Percentiles rank a stretch among this genome's conserved stretches.
phyloP scores from a whole-genome alignment of 2,329 filamentous ascomycete genomes.

The Fusarium subtropicale region DNA sequence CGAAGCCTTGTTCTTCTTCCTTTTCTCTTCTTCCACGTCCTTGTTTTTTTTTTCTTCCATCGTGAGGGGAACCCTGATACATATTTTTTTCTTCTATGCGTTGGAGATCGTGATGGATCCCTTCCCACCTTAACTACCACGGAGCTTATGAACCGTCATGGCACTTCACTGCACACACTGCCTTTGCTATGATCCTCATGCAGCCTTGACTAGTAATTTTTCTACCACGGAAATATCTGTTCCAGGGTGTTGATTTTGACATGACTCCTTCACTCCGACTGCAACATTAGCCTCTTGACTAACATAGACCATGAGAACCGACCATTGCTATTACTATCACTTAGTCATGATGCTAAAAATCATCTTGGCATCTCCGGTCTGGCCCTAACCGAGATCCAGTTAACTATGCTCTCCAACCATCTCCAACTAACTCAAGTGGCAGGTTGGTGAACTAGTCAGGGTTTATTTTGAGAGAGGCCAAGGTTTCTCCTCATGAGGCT shows the following conservation, averaged over 20 bases:
- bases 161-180: not conserved
- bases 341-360: slow-evolving; percentile 13
- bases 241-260: not conserved
- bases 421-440: slow-evolving; percentile 12
- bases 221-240: not conserved
- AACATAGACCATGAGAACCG: not conserved
- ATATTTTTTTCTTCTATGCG: slow-evolving; percentile 2
- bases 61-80: slow-evolving; percentile 26
- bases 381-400: not conserved
- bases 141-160: slow-evolving; percentile 24
- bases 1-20: slow-evolving; percentile 22
- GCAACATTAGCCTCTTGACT: slow-evolving; percentile 5
- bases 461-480: slow-evolving; percentile 23
- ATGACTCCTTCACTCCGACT: not conserved
- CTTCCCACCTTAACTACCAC: not conserved
- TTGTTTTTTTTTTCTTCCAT: slow-evolving; percentile 5
- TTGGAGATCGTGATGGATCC: slow-evolving; percentile 26
- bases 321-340: not conserved
- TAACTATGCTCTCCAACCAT: slow-evolving; percentile 20
- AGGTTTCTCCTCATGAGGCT: slow-evolving; percentile 30
- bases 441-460: not conserved
- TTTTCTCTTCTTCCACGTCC: slow-evolving; percentile 10
- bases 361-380: slow-evolving; percentile 1
- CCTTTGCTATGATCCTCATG: slow-evolving; percentile 11
- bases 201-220: slow-evolving; percentile 1